Evolutionary conservation across 23 red algal species (phyloP), one percentile per base, ranked within the genome.

Genomic region (Gracilaria gracilis): DNA sequence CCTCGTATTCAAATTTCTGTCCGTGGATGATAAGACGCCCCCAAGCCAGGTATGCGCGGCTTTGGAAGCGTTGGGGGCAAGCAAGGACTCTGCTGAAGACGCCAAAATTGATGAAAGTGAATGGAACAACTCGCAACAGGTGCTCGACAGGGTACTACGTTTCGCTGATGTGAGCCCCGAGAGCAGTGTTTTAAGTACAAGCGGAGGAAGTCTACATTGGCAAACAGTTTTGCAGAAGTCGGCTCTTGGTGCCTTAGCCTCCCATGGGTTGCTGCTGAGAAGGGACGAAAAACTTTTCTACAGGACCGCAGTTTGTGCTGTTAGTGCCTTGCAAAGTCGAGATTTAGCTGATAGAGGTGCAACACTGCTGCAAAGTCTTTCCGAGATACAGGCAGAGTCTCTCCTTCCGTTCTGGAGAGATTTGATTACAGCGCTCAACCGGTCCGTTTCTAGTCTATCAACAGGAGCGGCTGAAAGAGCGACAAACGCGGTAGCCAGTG

Each of bases 251-350:
- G 72, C 72, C 14, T 50, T 77, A 77, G 72, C 72, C 23, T 77
- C 72, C 0, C 46, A 77, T 34, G 38, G 40, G 29, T 48, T 77
- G 72, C 42, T 77, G 11, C 0, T 77, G 27, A 15, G 21, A 19
- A 77, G 25, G 46, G 72, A 77, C 27, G 72, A 77, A 49, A 77
- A 77, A 20, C 39, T 77, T 34, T 77, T 77, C 72, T 50, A 77
- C 72, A 77, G 39, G 32, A 77, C 40, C 21, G 72, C 72, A 46
- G 72, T 37, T 17, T 77, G 72, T 77, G 72, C 72, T 27, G 72
- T 50, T 27, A 77, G 32, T 28, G 72, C 34, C 23, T 51, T 77
- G 72, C 72, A 11, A 50, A 5, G 38, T 17, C 31, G 4, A 9
- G 72, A 77, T 23, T 28, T 77, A 49, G 72, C 72, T 24, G n/a